Conservation (phyloP, 1,139 yeast species). For the Sugiyamaella japonica region DNA sequence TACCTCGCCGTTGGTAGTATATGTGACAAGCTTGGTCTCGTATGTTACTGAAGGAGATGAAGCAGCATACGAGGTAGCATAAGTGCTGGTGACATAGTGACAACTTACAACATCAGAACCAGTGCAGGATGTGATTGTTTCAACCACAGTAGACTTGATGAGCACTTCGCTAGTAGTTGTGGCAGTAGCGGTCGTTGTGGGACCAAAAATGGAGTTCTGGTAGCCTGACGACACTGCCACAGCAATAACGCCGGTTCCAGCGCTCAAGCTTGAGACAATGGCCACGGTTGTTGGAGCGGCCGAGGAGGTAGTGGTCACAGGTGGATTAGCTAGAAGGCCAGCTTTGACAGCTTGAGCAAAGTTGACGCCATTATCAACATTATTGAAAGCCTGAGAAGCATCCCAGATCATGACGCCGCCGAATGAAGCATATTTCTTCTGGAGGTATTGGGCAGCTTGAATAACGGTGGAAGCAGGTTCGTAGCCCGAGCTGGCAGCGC, state of each 20-base stretch:
- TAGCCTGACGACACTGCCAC: slow-evolving; percentile 6
- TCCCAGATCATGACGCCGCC: slow-evolving; percentile 94
- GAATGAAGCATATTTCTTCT: slow-evolving; percentile 45
- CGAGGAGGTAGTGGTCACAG: slow-evolving; percentile 14
- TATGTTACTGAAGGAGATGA: slow-evolving; percentile 13
- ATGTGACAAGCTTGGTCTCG: slow-evolving; percentile 15
- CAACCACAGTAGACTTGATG: slow-evolving; percentile 14
- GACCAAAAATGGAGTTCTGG: neutral
- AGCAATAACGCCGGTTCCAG: slow-evolving; percentile 3
- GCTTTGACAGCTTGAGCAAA: slow-evolving; percentile 41
- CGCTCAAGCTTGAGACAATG: slow-evolving; percentile 3
- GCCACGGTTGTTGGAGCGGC: slow-evolving; percentile 10
- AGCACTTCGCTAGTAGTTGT: slow-evolving; percentile 11
- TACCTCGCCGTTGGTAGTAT: slow-evolving; percentile 17
- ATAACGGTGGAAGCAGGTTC: slow-evolving; percentile 36
- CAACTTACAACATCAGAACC: slow-evolving; percentile 31
- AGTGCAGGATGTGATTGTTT: slow-evolving; percentile 28
- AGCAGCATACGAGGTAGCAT: slow-evolving; percentile 14
- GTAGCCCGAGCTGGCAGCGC: slow-evolving; percentile 72
- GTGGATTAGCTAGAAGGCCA: slow-evolving; percentile 9
- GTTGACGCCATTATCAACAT: slow-evolving; percentile 47
- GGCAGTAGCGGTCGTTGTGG: slow-evolving; percentile 17
- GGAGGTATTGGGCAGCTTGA: slow-evolving; percentile 26
- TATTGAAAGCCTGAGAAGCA: slow-evolving; percentile 73
- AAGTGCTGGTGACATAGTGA: slow-evolving; percentile 30